A percentile compares a stretch with the other conserved stretches of the same genome.
Conservation (phyloP, 495 filamentous ascomycete genomes). For the Penicillium ochrochloron region DNA sequence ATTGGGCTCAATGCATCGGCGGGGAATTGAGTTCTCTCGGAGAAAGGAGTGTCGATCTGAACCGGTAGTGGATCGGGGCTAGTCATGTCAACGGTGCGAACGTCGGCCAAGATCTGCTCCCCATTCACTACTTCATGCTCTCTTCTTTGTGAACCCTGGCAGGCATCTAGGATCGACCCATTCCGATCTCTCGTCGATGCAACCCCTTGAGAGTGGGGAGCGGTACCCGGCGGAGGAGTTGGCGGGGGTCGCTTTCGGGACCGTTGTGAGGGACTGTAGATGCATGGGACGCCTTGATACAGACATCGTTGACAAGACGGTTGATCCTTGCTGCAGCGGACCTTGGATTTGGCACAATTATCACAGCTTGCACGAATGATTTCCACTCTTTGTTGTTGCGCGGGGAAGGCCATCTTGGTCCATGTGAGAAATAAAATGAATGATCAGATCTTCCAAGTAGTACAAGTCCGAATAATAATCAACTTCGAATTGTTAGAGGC, state of each 20-base stretch:
- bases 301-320: conserved; percentile 15
- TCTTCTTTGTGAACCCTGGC: background rate
- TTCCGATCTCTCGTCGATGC: conserved; percentile 6
- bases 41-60: conserved; percentile 6
- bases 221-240: conserved; percentile 5
- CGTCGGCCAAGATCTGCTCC: background rate
- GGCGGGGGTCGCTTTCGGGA: conserved; percentile 14
- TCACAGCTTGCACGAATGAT: conserved; percentile 16
- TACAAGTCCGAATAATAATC: background rate
- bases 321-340: conserved; percentile 18
- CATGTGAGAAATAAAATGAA: background rate
- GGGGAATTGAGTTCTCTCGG: conserved; percentile 11
- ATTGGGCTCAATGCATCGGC: conserved; percentile 14
- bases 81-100: conserved; percentile 1
- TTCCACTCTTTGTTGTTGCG: conserved; percentile 7
- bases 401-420: background rate
- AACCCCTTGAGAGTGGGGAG: conserved; percentile 1
- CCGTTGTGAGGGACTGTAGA: conserved; percentile 17
- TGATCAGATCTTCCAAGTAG: background rate
- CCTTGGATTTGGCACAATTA: conserved; percentile 13
- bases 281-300: conserved; percentile 16
- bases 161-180: background rate
- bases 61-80: conserved; percentile 2
- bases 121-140: background rate
- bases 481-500: no score